A percentile compares a stretch with the other conserved stretches of the same genome.
Conservation (phyloP, 139 green algal species). For the Picochlorum costavermella region DNA sequence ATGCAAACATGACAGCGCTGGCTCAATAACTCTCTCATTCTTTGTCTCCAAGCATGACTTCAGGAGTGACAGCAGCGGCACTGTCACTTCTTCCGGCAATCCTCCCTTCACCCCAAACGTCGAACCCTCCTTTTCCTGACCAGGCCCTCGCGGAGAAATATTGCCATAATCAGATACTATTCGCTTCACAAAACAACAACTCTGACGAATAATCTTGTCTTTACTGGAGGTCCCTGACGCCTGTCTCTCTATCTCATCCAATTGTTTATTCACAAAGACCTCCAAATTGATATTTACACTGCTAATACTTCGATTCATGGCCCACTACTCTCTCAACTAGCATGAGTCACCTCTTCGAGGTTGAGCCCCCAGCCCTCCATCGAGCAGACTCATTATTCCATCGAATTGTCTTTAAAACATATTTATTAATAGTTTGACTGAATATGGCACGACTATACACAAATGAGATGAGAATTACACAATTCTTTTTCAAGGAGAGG, state of each 20-base stretch:
- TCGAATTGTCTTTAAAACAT: too few species aligned
- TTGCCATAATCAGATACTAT: slow-evolving; percentile 1
- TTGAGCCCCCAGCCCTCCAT: too few species aligned
- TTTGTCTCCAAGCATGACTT: slow-evolving; percentile 41
- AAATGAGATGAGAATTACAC: too few species aligned
- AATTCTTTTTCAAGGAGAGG: too few species aligned
- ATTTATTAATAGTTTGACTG: too few species aligned
- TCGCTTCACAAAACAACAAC: slow-evolving; percentile 59
- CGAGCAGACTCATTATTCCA: too few species aligned
- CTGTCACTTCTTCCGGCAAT: slow-evolving; percentile 19
- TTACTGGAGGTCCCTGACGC: slow-evolving; percentile 47
- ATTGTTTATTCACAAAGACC: slow-evolving; percentile 10
- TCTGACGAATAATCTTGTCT: slow-evolving; percentile 47
- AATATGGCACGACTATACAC: too few species aligned
- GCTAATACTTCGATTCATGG: too few species aligned
- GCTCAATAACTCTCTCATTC: slow-evolving; percentile 48
- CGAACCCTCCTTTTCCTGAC: slow-evolving; percentile 13
- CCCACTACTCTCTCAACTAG: too few species aligned
- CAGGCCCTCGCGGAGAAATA: background rate
- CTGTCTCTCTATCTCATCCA: slow-evolving; percentile 4
- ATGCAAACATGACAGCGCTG: slow-evolving; percentile 75
- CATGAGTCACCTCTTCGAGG: too few species aligned
- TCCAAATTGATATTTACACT: slow-evolving; percentile 2
- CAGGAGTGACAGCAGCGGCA: slow-evolving; percentile 61
- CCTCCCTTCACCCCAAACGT: slow-evolving; percentile 13